A percentile compares a stretch with the other conserved stretches of the same genome.
Evolutionary conservation across 441 rosid genomes (phyloP).

Genomic region (Gossypium gossypioides): DNA sequence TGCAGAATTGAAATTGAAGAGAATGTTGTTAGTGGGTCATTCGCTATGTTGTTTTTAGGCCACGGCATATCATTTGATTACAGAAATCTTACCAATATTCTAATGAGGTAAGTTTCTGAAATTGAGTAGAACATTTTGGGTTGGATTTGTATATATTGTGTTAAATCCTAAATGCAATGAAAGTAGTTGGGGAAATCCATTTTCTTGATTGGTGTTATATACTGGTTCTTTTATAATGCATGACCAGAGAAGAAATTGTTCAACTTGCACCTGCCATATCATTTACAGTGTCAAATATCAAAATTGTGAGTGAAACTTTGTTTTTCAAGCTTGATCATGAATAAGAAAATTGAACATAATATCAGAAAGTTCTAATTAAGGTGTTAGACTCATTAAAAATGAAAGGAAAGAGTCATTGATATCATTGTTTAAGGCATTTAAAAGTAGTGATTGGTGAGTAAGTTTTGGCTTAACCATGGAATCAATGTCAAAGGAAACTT

Average conservation of each 20-base stretch:
- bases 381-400: not conserved
- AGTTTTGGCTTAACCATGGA: not conserved
- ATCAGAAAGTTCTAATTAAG: not conserved
- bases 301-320: not conserved
- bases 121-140: not conserved
- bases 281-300: not conserved
- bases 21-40: slow-evolving; percentile 68
- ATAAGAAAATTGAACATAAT: not conserved
- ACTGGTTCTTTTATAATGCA: not conserved
- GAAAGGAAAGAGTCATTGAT: not conserved
- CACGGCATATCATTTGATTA: slow-evolving; percentile 74
- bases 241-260: too few species aligned
- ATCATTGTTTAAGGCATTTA: not conserved
- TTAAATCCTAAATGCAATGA: not conserved
- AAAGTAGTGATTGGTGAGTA: not conserved
- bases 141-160: not conserved
- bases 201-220: not conserved
- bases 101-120: slow-evolving; percentile 53
- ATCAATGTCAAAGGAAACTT: not conserved
- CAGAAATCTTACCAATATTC: slow-evolving; percentile 80
- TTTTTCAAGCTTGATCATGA: slow-evolving; percentile 2
- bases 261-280: not conserved
- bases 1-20: slow-evolving; percentile 85
- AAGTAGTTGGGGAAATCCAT: not conserved
- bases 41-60: slow-evolving; percentile 86